Base-by-base conservation (phyloP, 2,329 filamentous ascomycete genomes). In the Alternaria alternata region DNA sequence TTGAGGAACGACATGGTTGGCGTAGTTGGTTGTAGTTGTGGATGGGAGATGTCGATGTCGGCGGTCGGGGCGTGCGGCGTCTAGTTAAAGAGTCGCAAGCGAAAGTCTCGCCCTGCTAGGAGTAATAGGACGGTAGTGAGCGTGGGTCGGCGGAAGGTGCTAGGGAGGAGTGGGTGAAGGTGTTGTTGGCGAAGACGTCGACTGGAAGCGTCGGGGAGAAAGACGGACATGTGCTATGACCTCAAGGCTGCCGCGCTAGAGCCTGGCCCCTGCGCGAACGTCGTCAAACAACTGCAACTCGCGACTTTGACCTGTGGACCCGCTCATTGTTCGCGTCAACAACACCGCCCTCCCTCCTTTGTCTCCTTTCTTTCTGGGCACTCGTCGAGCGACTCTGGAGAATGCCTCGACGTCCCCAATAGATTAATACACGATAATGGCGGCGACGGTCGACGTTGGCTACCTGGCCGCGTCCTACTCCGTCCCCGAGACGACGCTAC, bases 391-490 rank as follows among this genome's bases (percentile, higher is more conserved):
- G 26, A 51, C 38, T 24, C 16, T 46, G 48, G 56, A 54, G 46
- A 41, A 76, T 77, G 75, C 59, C 64, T 66, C 71, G 69, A 30
- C 51, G 32, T 47, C 55, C 43, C 39, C 61, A 52, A 47, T 53
- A 64, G 44, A 55, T 20, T 43, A 53, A 59, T 22, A 60, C 59
- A 64, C 65, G 8, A 81, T 60, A 67, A 90, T 90, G 88, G 87
- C 85, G 79, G 83, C 83, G 64, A 82, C 79, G 67, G 81, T 93
- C 73, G 91, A 94, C 81, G 82, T 89, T 68, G 86, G 86, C 79
- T 93, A 91, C 80, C 81, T 94, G 71, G 88, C 91, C 77, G 85
- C 87, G 77, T 89, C 92, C 74, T 87, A 91, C 72, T 86, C 87
- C 74, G 81, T 94, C 76, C 86, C 90, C 28, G 85, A 92, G 79